Percentiles rank a stretch among this genome's conserved stretches.
These are phyloP conservation scores for Coemansia reversa DNA, from an alignment of 192 early-diverging fungal genomes.

Conservation along the genomic window DNA sequence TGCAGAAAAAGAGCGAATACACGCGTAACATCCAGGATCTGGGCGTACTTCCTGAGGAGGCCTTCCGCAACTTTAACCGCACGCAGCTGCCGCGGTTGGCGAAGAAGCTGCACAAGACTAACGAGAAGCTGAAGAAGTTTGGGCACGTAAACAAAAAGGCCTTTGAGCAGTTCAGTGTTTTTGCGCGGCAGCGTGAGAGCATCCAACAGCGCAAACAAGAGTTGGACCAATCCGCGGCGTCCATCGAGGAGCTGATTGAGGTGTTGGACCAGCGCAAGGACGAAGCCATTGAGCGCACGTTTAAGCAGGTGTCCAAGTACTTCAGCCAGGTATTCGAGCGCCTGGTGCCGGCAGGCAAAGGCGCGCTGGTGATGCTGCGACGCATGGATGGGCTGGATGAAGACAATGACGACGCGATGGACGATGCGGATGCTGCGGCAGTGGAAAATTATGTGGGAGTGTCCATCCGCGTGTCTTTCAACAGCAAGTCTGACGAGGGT, in stretches of 20 bases:
- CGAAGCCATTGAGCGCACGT: conserved; percentile 95
- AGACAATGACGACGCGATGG: conserved; percentile 49
- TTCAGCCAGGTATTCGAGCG: conserved; percentile 87
- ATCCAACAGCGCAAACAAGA: conserved; percentile 83
- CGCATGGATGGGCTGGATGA: conserved; percentile 55
- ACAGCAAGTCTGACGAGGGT: conserved; percentile 81
- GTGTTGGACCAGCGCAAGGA: conserved; percentile 94
- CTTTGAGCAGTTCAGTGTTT: conserved; percentile 95
- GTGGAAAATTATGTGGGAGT: conserved; percentile 91
- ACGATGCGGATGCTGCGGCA: conserved; percentile 27
- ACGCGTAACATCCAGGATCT: conserved; percentile 87
- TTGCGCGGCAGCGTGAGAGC: conserved; percentile 84
- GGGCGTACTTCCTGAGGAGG: conserved; percentile 92
- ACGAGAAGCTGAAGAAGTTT: conserved; percentile 85
- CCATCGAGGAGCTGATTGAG: conserved; percentile 85
- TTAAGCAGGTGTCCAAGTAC: conserved; percentile 85
- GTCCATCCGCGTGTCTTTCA: conserved; percentile 92
- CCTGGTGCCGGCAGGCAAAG: conserved; percentile 85
- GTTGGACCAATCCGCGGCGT: conserved; percentile 74
- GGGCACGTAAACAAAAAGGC: conserved; percentile 98
- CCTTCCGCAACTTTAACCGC: conserved; percentile 64
- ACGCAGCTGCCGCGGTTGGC: conserved; percentile 57
- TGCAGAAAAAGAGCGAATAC: conserved; percentile 86
- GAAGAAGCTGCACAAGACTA: conserved; percentile 71
- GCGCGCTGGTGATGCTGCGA: conserved; percentile 82